Percentiles rank a stretch among this genome's conserved stretches.
These are phyloP conservation scores for Mortierella sp. DNA, from an alignment of 371 early-diverging fungal species.

Conservation along the genomic window DNA sequence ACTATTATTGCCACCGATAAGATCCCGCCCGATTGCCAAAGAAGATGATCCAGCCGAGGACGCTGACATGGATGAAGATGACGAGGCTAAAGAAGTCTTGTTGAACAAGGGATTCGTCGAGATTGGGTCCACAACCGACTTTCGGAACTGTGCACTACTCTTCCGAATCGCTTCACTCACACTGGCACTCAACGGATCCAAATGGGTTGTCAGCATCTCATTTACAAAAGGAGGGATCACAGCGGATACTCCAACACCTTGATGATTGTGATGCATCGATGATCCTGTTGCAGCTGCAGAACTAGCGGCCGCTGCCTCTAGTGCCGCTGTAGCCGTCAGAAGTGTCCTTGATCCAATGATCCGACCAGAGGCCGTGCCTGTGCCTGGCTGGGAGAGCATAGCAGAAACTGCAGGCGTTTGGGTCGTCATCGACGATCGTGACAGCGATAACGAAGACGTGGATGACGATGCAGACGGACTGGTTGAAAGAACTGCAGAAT, in stretches of 20 bases:
- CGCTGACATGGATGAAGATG: neutral
- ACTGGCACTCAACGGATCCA: constrained; percentile 42
- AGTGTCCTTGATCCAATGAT: constrained; percentile 25
- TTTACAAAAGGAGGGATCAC: constrained; percentile 17
- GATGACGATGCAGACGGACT: constrained; percentile 16
- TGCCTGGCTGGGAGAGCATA: constrained; percentile 25
- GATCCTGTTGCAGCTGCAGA: constrained; percentile 8
- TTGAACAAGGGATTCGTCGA: constrained; percentile 29
- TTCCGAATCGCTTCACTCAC: constrained; percentile 37
- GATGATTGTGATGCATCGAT: neutral
- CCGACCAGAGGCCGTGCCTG: constrained; percentile 22
- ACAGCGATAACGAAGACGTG: constrained; percentile 27
- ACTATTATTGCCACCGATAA: neutral
- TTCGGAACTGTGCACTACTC: constrained; percentile 38
- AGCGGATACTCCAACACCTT: neutral
- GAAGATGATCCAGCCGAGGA: neutral
- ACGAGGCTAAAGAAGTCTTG: neutral
- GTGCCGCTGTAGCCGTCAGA: constrained; percentile 38
- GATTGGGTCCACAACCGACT: constrained; percentile 41
- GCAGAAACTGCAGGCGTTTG: constrained; percentile 10
- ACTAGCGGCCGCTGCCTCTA: constrained; percentile 40
- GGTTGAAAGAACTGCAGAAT: constrained; percentile 6
- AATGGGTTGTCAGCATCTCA: constrained; percentile 27
- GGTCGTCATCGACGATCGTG: constrained; percentile 9
- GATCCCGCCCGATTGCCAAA: neutral